phyloP scores from a whole-genome alignment of 2,329 filamentous ascomycete genomes.

The Alternaria dauci region DNA sequence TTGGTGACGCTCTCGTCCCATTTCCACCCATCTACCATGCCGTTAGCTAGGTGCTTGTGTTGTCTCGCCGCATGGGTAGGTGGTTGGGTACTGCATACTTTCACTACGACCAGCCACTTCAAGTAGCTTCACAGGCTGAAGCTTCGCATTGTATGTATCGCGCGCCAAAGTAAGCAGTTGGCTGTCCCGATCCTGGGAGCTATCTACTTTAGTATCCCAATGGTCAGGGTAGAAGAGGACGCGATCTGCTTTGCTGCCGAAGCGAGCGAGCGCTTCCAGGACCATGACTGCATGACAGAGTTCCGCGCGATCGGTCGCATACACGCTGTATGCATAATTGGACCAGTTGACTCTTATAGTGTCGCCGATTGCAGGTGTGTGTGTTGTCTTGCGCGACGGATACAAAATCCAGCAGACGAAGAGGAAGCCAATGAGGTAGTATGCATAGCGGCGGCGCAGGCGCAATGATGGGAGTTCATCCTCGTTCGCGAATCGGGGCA shows the following conservation, averaged over 20 bases:
- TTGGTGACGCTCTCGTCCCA: slow-evolving; percentile 74
- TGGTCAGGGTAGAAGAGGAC: slow-evolving; percentile 56
- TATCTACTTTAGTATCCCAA: slow-evolving; percentile 45
- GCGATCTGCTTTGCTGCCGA: slow-evolving; percentile 56
- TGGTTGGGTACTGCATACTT: slow-evolving; percentile 34
- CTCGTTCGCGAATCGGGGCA: slow-evolving; percentile 42
- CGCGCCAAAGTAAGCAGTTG: slow-evolving; percentile 60
- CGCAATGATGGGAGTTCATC: slow-evolving; percentile 24
- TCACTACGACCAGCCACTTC: slow-evolving; percentile 44
- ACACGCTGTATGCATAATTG: slow-evolving; percentile 54
- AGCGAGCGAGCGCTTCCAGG: slow-evolving; percentile 53
- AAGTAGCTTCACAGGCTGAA: slow-evolving; percentile 58
- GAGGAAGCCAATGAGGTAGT: slow-evolving; percentile 38
- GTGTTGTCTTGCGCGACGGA: slow-evolving; percentile 20
- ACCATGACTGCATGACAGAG: slow-evolving; percentile 57
- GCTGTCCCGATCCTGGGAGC: slow-evolving; percentile 49
- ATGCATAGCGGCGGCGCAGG: slow-evolving; percentile 40
- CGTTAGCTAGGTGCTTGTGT: slow-evolving; percentile 24
- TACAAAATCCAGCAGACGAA: slow-evolving; percentile 42
- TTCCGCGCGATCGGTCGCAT: slow-evolving; percentile 53
- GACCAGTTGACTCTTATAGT: slow-evolving; percentile 47
- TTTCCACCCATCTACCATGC: slow-evolving; percentile 48
- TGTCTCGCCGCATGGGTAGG: slow-evolving; percentile 14
- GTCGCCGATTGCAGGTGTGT: slow-evolving; percentile 14
- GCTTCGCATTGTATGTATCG: slow-evolving; percentile 59